phyloP scores from a whole-genome alignment of 805 yeast genomes.

The Starmera pachycereana region DNA sequence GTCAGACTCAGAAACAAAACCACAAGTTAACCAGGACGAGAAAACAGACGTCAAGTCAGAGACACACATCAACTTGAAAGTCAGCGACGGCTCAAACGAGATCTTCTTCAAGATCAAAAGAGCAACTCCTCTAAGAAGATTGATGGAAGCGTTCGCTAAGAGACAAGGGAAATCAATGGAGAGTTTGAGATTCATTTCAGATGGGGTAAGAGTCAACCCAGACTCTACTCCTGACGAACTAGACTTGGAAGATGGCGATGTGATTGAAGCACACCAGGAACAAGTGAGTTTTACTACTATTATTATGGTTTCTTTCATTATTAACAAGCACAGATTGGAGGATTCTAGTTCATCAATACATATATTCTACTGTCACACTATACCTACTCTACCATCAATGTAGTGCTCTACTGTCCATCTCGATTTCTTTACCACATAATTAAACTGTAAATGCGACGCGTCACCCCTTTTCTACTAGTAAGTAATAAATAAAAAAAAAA shows the following conservation, averaged over 20 bases:
- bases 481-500: too few species aligned
- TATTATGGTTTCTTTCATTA: background rate
- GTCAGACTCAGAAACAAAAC: slow-evolving; percentile 22
- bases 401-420: too few species aligned
- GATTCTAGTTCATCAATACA: background rate
- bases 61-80: slow-evolving; percentile 87
- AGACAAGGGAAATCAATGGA: slow-evolving; percentile 87
- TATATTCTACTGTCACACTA: too few species aligned
- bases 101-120: slow-evolving; percentile 92
- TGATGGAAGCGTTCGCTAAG: slow-evolving; percentile 97
- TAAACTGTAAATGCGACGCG: too few species aligned
- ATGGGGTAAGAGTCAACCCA: slow-evolving; percentile 82
- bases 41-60: slow-evolving; percentile 49
- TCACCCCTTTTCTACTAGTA: too few species aligned
- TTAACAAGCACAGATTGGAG: background rate
- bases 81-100: slow-evolving; percentile 88
- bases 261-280: slow-evolving; percentile 94
- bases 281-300: slow-evolving; percentile 54
- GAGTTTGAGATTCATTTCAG: slow-evolving; percentile 81
- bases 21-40: slow-evolving; percentile 19
- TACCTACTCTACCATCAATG: background rate
- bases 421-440: too few species aligned
- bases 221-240: slow-evolving; percentile 89
- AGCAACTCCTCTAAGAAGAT: slow-evolving; percentile 83
- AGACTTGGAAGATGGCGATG: slow-evolving; percentile 92